phyloP scores from a whole-genome alignment of 1,284 basidiomycete genomes.

The Tilletia setariae region DNA sequence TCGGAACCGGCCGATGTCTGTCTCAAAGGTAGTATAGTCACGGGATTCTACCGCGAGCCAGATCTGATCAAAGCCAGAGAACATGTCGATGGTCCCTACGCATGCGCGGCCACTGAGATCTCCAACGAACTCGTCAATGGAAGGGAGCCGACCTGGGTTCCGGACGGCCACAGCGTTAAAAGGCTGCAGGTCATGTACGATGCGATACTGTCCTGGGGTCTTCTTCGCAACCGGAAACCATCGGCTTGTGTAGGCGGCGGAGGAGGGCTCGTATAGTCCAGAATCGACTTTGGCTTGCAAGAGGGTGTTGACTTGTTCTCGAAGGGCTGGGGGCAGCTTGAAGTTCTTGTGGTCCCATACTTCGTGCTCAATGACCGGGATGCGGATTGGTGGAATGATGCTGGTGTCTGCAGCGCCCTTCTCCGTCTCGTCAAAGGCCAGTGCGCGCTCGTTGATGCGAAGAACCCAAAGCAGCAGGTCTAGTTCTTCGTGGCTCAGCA shows the following conservation, averaged over 20 bases:
- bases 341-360: neutral
- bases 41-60: slow-evolving; percentile 1
- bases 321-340: neutral
- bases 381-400: neutral
- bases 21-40: neutral
- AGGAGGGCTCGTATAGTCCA: neutral
- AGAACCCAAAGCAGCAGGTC: no score
- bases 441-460: neutral
- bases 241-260: neutral
- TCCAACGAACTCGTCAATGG: neutral
- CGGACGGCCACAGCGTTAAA: neutral
- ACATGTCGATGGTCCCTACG: neutral
- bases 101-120: neutral
- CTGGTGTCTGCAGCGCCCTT: neutral
- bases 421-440: neutral
- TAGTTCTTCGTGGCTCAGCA: neutral
- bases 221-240: neutral
- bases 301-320: neutral
- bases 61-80: slow-evolving; percentile 1
- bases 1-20: neutral
- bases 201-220: neutral
- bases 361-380: neutral
- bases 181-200: neutral
- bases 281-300: neutral
- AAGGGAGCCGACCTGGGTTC: neutral